A percentile compares a stretch with the other conserved stretches of the same genome.
Conservation (phyloP, 163 green algal genomes). For the Trebouxiophyceae sp. region DNA sequence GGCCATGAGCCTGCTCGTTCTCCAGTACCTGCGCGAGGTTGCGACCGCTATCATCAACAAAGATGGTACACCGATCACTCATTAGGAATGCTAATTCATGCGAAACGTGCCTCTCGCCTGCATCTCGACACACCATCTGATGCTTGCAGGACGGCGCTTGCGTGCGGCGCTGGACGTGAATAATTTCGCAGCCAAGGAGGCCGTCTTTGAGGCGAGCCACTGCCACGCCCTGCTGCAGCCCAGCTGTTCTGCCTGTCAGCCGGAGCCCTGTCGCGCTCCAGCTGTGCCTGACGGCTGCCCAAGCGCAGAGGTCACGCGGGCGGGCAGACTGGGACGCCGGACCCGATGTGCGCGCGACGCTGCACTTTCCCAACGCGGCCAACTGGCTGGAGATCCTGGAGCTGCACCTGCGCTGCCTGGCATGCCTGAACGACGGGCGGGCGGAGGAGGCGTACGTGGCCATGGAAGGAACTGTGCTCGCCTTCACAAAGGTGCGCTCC, state of each 20-base stretch:
- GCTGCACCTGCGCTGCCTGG: slow-evolving; percentile 15
- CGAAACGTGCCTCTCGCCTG: too few relatives aligned
- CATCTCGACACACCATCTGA: too few relatives aligned
- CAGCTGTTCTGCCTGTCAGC: too few relatives aligned
- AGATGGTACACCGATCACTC: too few relatives aligned
- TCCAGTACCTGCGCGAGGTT: too few relatives aligned
- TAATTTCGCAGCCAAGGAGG: slow-evolving; percentile 9
- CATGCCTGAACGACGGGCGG: slow-evolving; percentile 10
- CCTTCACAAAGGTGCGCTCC: slow-evolving; percentile 21
- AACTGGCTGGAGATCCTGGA: slow-evolving; percentile 31
- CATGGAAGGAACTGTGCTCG: slow-evolving; percentile 7
- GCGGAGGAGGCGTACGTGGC: slow-evolving; percentile 21
- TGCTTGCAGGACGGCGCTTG: too few relatives aligned
- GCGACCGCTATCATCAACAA: too few relatives aligned
- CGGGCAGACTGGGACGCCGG: background rate
- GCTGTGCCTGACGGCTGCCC: too few relatives aligned
- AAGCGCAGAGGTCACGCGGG: background rate
- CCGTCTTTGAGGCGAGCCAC: slow-evolving; percentile 11
- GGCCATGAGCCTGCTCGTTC: too few relatives aligned
- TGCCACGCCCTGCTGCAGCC: background rate
- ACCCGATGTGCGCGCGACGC: background rate
- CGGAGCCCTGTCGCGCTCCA: too few relatives aligned
- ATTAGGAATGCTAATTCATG: too few relatives aligned
- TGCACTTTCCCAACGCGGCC: too few relatives aligned
- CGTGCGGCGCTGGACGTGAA: slow-evolving; percentile 18